Evolutionary conservation across 2,329 filamentous ascomycete genomes (phyloP).

Genomic region (Curvularia eragrostidis): DNA sequence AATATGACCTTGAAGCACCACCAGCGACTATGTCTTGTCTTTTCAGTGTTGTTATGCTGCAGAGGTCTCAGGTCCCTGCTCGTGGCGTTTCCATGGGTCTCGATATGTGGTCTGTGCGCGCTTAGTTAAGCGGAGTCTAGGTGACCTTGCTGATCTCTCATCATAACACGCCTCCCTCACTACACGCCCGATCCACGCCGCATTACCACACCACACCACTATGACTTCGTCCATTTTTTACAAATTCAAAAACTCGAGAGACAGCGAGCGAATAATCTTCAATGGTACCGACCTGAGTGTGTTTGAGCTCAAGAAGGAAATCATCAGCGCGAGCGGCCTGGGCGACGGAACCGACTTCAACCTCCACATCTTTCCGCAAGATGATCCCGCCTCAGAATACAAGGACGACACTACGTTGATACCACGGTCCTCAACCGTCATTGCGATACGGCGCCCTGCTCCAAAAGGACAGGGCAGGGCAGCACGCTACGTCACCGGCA

Average conservation of each 20-base stretch:
- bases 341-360: constrained; percentile 98
- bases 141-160: constrained; percentile 9
- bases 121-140: constrained; percentile 1
- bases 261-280: constrained; percentile 91
- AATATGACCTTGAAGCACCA: background rate
- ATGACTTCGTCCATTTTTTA: constrained; percentile 99
- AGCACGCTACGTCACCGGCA: constrained; percentile 93
- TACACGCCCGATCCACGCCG: constrained; percentile 4
- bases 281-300: constrained; percentile 98
- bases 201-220: constrained; percentile 12
- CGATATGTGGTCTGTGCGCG: constrained; percentile 4
- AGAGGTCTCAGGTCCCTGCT: background rate
- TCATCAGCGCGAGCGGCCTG: constrained; percentile 90
- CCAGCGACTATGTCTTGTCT: background rate
- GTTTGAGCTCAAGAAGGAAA: constrained; percentile 98
- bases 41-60: background rate
- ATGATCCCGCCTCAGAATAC: constrained; percentile 86
- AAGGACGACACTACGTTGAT: constrained; percentile 99
- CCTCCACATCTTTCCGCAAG: constrained; percentile 90
- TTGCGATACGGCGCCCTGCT: constrained; percentile 85
- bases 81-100: constrained; percentile 2
- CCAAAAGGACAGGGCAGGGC: constrained; percentile 87
- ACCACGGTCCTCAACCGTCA: constrained; percentile 89
- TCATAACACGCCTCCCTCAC: constrained; percentile 17
- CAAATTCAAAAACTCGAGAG: constrained; percentile 99